A percentile compares a stretch with the other conserved stretches of the same genome.
Evolutionary conservation across 371 early-diverging fungal genomes (phyloP).

Genomic region (Rhizopus arrhizus): DNA sequence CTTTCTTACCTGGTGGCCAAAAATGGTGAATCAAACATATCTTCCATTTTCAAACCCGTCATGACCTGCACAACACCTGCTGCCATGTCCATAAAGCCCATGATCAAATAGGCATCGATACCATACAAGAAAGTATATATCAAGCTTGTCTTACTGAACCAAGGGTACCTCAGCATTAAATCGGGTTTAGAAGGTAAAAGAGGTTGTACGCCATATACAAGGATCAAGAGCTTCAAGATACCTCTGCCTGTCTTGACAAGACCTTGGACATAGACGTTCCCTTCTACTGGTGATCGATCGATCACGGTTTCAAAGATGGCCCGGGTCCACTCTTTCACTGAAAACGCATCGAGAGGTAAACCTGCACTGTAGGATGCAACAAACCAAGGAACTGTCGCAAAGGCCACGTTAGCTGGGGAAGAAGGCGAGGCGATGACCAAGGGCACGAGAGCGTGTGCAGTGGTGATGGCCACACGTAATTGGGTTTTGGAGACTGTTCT

Average conservation of each 20-base stretch:
- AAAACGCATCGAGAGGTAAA: slow-evolving; percentile 22
- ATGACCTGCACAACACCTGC: slow-evolving; percentile 19
- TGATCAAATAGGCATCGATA: slow-evolving; percentile 16
- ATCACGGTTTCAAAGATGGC: slow-evolving; percentile 26
- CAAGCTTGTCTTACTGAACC: slow-evolving; percentile 21
- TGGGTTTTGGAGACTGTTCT: slow-evolving; percentile 3
- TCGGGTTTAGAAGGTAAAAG: slow-evolving; percentile 24
- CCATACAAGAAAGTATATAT: slow-evolving; percentile 25
- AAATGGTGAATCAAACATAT: slow-evolving; percentile 30
- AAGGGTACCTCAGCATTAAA: slow-evolving; percentile 13
- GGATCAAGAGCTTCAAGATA: slow-evolving; percentile 15
- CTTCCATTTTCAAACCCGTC: slow-evolving; percentile 23
- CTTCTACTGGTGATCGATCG: slow-evolving; percentile 10
- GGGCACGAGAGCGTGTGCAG: slow-evolving; percentile 18
- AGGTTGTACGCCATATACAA: slow-evolving; percentile 23
- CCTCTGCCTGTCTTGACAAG: slow-evolving; percentile 25
- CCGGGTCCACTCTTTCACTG: slow-evolving; percentile 15
- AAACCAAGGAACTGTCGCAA: slow-evolving; percentile 41
- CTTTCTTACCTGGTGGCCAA: slow-evolving; percentile 23
- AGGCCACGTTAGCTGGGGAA: slow-evolving; percentile 27
- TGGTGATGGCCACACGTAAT: slow-evolving; percentile 10
- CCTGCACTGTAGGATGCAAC: slow-evolving; percentile 31
- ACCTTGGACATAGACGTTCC: slow-evolving; percentile 10
- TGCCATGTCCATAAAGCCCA: slow-evolving; percentile 19
- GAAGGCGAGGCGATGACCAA: slow-evolving; percentile 20